Evolutionary conservation across 2,329 filamentous ascomycete species (phyloP).

Genomic region (Fusarium buharicum): DNA sequence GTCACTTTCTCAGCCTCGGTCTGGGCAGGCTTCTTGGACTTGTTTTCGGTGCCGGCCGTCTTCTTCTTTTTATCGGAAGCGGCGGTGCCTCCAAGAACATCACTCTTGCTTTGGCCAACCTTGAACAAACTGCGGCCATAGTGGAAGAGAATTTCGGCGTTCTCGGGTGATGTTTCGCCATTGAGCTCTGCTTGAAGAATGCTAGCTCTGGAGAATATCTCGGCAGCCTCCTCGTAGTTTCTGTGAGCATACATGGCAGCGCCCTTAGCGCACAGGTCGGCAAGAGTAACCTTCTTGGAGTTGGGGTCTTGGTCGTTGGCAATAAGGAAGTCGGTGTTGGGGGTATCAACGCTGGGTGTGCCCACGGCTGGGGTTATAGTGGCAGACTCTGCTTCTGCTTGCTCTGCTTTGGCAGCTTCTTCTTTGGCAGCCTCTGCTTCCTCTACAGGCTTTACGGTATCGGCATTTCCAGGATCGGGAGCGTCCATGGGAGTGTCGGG

Average conservation of each 20-base stretch:
- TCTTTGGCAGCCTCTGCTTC: constrained; percentile 31
- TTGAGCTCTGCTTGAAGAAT: constrained; percentile 92
- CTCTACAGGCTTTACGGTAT: constrained; percentile 24
- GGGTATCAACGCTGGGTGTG: constrained; percentile 32
- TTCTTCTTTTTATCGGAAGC: constrained; percentile 61
- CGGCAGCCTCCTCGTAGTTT: constrained; percentile 85
- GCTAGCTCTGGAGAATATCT: constrained; percentile 87
- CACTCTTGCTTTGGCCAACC: constrained; percentile 92
- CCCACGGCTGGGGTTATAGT: constrained; percentile 29
- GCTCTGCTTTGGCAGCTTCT: too few relatives aligned
- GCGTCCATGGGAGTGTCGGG: neutral
- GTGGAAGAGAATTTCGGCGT: constrained; percentile 92
- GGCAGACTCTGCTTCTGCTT: constrained; percentile 31
- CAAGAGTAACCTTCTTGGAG: constrained; percentile 71
- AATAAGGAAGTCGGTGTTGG: constrained; percentile 41
- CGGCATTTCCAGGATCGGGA: constrained; percentile 11
- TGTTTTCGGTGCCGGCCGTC: constrained; percentile 49
- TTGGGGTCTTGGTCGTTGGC: constrained; percentile 58
- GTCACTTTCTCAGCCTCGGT: constrained; percentile 56
- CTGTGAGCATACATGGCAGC: constrained; percentile 88
- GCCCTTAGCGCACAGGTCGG: constrained; percentile 82
- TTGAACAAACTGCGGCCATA: constrained; percentile 96
- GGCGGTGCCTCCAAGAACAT: constrained; percentile 88
- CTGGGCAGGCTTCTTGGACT: constrained; percentile 55
- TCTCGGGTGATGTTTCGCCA: constrained; percentile 89